Conservation (phyloP, 495 filamentous ascomycete species). For the Aspergillus affinis region DNA sequence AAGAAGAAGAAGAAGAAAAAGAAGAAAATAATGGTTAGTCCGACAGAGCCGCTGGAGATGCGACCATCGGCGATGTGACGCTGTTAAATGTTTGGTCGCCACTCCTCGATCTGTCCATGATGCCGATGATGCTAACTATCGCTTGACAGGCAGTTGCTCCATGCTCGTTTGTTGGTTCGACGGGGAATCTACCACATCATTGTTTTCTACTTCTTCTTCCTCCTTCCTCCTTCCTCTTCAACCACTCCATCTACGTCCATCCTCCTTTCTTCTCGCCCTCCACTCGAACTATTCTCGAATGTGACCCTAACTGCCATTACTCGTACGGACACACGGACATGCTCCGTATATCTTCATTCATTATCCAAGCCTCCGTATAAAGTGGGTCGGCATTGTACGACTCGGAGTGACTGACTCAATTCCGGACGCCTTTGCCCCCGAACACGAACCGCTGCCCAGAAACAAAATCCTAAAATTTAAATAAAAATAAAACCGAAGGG, state of each 20-base stretch:
- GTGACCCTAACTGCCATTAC: not conserved
- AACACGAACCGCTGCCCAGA: too few species aligned
- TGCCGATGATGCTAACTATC: not conserved
- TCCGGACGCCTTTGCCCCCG: not conserved
- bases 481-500: too few species aligned
- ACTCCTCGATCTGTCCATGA: not conserved
- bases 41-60: conserved; percentile 14
- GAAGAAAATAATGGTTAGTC: conserved; percentile 4
- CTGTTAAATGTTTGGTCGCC: conserved; percentile 16
- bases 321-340: not conserved
- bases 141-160: not conserved
- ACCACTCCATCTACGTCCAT: not conserved
- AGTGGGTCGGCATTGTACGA: not conserved
- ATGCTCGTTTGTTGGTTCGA: not conserved
- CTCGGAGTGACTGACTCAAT: not conserved
- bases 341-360: not conserved
- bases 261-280: not conserved
- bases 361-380: not conserved
- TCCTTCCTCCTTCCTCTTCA: too few species aligned
- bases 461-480: too few species aligned
- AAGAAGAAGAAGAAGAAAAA: not conserved
- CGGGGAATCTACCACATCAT: too few species aligned
- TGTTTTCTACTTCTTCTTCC: not conserved
- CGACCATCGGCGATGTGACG: conserved; percentile 34
- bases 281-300: not conserved